These are phyloP conservation scores for Amylostereum areolatum DNA, from an alignment of 1,284 basidiomycete genomes.

Conservation along the genomic window DNA sequence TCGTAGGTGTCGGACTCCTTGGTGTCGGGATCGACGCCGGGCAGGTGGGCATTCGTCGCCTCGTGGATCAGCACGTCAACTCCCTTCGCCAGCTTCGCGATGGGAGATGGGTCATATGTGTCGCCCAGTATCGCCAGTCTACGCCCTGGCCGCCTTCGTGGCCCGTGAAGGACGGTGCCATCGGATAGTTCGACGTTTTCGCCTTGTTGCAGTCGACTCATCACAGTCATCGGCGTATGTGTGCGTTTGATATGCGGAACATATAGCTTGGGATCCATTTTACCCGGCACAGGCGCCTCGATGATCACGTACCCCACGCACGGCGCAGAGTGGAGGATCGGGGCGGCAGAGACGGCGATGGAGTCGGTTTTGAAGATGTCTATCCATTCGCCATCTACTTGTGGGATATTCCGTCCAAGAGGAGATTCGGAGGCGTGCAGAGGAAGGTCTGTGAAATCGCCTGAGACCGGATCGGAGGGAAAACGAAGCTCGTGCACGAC, in stretches of 20 bases:
- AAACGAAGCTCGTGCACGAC: slow-evolving; percentile 88
- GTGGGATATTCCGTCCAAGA: slow-evolving; percentile 67
- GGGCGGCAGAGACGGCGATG: slow-evolving; percentile 77
- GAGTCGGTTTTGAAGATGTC: slow-evolving; percentile 55
- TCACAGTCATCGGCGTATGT: slow-evolving; percentile 64
- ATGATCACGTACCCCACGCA: slow-evolving; percentile 80
- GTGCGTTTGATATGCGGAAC: slow-evolving; percentile 63
- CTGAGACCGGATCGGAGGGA: slow-evolving; percentile 43
- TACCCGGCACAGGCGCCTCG: slow-evolving; percentile 75
- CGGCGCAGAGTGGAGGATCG: slow-evolving; percentile 77
- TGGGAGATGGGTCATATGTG: slow-evolving; percentile 70
- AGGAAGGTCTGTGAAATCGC: slow-evolving; percentile 43
- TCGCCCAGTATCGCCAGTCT: slow-evolving; percentile 80
- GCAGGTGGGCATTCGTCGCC: slow-evolving; percentile 89
- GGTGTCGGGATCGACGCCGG: slow-evolving; percentile 50
- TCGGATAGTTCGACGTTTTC: slow-evolving; percentile 68
- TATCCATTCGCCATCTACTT: slow-evolving; percentile 65
- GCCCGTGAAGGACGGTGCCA: slow-evolving; percentile 73
- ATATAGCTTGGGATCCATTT: slow-evolving; percentile 62
- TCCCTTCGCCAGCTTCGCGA: slow-evolving; percentile 48
- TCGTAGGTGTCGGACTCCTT: slow-evolving; percentile 55
- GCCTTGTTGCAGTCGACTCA: slow-evolving; percentile 67
- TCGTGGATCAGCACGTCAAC: slow-evolving; percentile 78
- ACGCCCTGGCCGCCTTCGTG: slow-evolving; percentile 58
- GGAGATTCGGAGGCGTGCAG: slow-evolving; percentile 53